Base-by-base conservation (phyloP, 306 rosid species). In the Delonix regia region DNA sequence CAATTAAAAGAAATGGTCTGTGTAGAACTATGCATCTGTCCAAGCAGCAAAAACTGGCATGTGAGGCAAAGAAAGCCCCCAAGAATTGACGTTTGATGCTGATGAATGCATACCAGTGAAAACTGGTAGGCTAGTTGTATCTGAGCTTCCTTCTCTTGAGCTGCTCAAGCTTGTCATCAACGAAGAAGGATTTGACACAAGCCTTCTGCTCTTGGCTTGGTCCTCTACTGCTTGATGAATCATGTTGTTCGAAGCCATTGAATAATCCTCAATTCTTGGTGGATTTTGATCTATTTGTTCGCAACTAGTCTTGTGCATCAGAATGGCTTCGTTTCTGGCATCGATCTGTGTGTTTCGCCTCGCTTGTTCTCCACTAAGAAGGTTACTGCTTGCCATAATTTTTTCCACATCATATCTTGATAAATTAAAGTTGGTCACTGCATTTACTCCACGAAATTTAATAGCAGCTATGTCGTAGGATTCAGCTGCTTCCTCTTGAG, bases 401-500 rank as follows among this genome's bases (percentile, higher is more conserved):
- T 88, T 85, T 42, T 94, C 97, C 61, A 91, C 98, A 71, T 90
- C 96, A 38, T 94, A 94, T 83, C 94, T 88, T 78, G 97, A 86
- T 45, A 94, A 88, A 65, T 90, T 93, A 27, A 94, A 94, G 87
- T 94, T 94, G 8, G 98, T 94, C 2, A 94, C 98, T 4, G 98
- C 97, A 83, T 87, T 90, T 7, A 83, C 78, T 60, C 98, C 98
- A 38, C 98, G 75, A 69, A 94, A 91, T 80, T 94, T 94, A 56
- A 94, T 94, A 44, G 98, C 98, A 2, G 98, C 97, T 48, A 94
- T 80, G 77, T 94, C 98, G 11, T 94, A 94, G 42, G 98, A 97
- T 78, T 94, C 98, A 4, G 98, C 98, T 38, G 98, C 98, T 85
- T 94, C 97, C 86, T 94, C 98, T 87, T 94, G 98, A 8, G 97